Evolutionary conservation across 495 filamentous ascomycete species (phyloP).

Genomic region (Apodospora peruviana): DNA sequence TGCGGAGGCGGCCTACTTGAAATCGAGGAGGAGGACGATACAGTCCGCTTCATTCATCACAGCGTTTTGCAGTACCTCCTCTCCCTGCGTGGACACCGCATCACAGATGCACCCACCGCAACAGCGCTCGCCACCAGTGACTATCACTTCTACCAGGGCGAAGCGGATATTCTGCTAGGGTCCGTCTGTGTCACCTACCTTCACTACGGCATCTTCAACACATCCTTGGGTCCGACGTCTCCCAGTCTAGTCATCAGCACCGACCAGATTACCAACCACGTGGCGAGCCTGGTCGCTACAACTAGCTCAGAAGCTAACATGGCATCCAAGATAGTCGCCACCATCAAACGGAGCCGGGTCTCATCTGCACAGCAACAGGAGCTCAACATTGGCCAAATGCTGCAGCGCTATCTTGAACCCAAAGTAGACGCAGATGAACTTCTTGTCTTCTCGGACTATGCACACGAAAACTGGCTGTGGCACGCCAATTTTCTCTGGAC

Average conservation of each 20-base stretch:
- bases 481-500: conserved; percentile 25
- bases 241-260: background rate
- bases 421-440: background rate
- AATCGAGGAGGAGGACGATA: background rate
- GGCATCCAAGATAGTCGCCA: background rate
- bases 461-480: conserved; percentile 7
- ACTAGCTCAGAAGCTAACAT: background rate
- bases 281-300: background rate
- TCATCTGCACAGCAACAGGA: background rate
- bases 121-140: background rate
- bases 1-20: background rate
- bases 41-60: conserved; percentile 2
- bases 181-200: conserved; percentile 3
- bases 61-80: conserved; percentile 1
- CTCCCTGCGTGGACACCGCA: no score
- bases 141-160: background rate
- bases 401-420: background rate
- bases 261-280: background rate
- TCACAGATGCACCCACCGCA: no score
- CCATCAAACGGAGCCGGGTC: background rate
- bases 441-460: background rate
- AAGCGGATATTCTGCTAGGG: conserved; percentile 1
- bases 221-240: background rate
- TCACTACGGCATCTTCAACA: background rate
- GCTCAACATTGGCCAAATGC: background rate